Evolutionary conservation across 129 eudicot species (phyloP).

Genomic region (sunflower (Helianthus annuus)): HanXRQr2.0-SUNRISE NC_035434.2:142713193-142713692

Average conservation of each 20-base stretch:
- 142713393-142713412: slow-evolving; percentile 2
- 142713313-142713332: slow-evolving; percentile 5
- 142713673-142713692: slow-evolving; percentile 1
- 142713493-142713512: slow-evolving; percentile 5
- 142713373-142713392: slow-evolving; percentile 8
- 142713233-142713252: slow-evolving; percentile 16
- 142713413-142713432: slow-evolving; percentile 52
- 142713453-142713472: slow-evolving; percentile 43
- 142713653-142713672: not conserved
- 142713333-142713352: slow-evolving; percentile 14
- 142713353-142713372: not conserved
- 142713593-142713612: slow-evolving; percentile 6
- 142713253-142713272: slow-evolving; percentile 12
- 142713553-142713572: not conserved
- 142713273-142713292: slow-evolving; percentile 4
- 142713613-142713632: not conserved
- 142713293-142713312: slow-evolving; percentile 22
- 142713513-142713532: slow-evolving; percentile 8
- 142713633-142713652: not conserved
- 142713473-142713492: slow-evolving; percentile 47
- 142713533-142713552: slow-evolving; percentile 5
- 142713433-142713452: slow-evolving; percentile 48
- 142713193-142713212: no score
- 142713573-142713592: slow-evolving; percentile 8
- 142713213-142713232: no score